A percentile compares a stretch with the other conserved stretches of the same genome.
Evolutionary conservation across 306 rosid genomes (phyloP).

Genomic region (Cyclanthera cordifolia): DNA sequence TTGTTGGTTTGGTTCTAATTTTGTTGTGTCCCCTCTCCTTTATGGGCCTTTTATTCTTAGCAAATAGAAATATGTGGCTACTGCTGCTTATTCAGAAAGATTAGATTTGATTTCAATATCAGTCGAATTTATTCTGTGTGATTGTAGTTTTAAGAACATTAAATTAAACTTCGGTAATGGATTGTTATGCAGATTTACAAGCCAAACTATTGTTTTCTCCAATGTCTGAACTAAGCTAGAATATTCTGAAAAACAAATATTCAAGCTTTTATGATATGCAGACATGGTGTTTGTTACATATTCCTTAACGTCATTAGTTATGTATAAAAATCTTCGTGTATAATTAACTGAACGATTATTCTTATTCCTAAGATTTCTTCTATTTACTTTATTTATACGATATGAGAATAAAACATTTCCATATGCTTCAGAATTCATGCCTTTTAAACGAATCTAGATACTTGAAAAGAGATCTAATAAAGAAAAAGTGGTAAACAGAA

Average conservation of each 20-base stretch:
- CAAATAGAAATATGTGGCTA: background rate
- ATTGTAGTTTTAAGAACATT: background rate
- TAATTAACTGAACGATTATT: slow-evolving; percentile 8
- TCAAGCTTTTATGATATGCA: background rate
- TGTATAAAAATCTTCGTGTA: background rate
- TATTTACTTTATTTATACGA: slow-evolving; percentile 2
- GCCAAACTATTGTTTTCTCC: slow-evolving; percentile 5
- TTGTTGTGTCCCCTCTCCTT: background rate
- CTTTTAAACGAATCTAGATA: slow-evolving; percentile 5
- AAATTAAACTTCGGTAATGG: background rate
- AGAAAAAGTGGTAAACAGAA: slow-evolving; percentile 1
- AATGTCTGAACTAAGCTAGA: background rate
- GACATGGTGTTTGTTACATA: background rate
- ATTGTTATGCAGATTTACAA: background rate
- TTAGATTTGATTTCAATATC: slow-evolving; percentile 2
- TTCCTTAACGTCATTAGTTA: background rate
- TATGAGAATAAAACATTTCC: slow-evolving; percentile 1
- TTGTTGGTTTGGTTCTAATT: background rate
- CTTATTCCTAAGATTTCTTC: background rate
- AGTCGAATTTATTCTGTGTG: background rate
- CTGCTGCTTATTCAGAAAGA: background rate
- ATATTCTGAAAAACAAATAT: slow-evolving; percentile 3
- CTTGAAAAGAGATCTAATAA: background rate
- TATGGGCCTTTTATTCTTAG: no score
- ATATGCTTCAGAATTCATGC: background rate